phyloP scores from a whole-genome alignment of 2,329 filamentous ascomycete genomes.

The Diaporthe helianthi region DNA sequence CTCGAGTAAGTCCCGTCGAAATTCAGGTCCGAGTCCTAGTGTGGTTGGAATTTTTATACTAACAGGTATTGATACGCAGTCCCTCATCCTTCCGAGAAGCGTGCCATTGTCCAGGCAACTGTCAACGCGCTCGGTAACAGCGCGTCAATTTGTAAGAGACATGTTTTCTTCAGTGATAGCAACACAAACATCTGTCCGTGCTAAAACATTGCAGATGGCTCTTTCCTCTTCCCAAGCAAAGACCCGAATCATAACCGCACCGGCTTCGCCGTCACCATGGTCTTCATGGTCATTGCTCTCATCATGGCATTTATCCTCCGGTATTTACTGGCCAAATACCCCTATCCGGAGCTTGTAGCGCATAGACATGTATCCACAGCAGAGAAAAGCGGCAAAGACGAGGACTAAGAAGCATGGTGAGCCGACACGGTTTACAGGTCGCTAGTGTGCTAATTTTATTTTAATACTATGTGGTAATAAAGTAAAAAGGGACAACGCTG shows the following conservation, averaged over 20 bases:
- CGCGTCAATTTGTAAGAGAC: conserved; percentile 18
- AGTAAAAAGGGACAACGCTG: fast-evolving
- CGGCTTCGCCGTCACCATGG: conserved; percentile 25
- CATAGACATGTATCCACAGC: background rate
- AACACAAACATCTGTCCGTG: background rate
- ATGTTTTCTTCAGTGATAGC: background rate
- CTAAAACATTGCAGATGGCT: conserved; percentile 5
- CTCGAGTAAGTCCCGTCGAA: background rate
- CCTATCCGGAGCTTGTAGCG: conserved; percentile 22
- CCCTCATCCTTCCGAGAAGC: conserved; percentile 26
- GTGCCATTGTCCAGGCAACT: conserved; percentile 24
- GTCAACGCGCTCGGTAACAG: conserved; percentile 28
- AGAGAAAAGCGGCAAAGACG: background rate
- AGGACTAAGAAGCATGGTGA: background rate
- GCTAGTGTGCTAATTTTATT: background rate
- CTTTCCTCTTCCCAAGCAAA: conserved; percentile 27
- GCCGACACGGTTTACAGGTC: no score
- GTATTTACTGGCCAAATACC: conserved; percentile 22
- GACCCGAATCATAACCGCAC: conserved; percentile 17
- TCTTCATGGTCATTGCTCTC: conserved; percentile 21
- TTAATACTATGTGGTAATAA: background rate
- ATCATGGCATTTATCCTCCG: conserved; percentile 15
- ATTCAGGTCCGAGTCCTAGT: background rate
- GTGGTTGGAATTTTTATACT: background rate
- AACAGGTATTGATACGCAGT: background rate